Evolutionary conservation across 2,329 filamentous ascomycete species (phyloP).

Genomic region (Penicillium occitanis): DNA sequence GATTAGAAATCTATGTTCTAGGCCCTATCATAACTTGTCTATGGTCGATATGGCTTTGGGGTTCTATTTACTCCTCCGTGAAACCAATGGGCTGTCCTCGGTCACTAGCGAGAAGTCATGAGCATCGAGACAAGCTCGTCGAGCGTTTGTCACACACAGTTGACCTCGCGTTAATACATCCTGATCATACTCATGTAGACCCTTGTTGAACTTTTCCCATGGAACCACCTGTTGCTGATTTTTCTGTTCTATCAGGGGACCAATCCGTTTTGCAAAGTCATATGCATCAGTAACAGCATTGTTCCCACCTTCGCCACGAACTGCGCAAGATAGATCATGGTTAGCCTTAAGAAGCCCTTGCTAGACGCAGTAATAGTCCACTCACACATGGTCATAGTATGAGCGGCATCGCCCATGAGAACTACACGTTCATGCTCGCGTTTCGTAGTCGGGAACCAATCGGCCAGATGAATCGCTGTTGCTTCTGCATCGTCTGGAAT

Average conservation of each 20-base stretch:
- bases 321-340: slow-evolving; percentile 32
- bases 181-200: slow-evolving; percentile 44
- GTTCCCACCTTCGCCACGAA: slow-evolving; percentile 59
- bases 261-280: slow-evolving; percentile 42
- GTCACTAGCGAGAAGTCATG: slow-evolving; percentile 52
- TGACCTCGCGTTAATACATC: slow-evolving; percentile 46
- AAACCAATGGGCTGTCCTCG: slow-evolving; percentile 39
- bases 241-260: slow-evolving; percentile 22
- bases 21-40: neutral
- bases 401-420: slow-evolving; percentile 57
- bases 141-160: slow-evolving; percentile 52
- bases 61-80: slow-evolving; percentile 26
- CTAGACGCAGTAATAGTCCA: slow-evolving; percentile 9
- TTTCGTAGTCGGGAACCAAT: slow-evolving; percentile 48
- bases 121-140: slow-evolving; percentile 57
- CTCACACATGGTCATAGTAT: slow-evolving; percentile 63
- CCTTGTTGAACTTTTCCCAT: slow-evolving; percentile 20
- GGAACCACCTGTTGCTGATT: neutral
- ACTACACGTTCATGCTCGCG: slow-evolving; percentile 43
- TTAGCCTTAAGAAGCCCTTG: neutral
- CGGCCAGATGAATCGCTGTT: slow-evolving; percentile 50
- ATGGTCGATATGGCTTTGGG: neutral
- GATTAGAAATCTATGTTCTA: neutral
- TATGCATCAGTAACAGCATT: slow-evolving; percentile 56
- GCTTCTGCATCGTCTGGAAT: slow-evolving; percentile 47